phyloP scores from a whole-genome alignment of 169 alveolate species.

The Plasmodium coatneyi region DNA sequence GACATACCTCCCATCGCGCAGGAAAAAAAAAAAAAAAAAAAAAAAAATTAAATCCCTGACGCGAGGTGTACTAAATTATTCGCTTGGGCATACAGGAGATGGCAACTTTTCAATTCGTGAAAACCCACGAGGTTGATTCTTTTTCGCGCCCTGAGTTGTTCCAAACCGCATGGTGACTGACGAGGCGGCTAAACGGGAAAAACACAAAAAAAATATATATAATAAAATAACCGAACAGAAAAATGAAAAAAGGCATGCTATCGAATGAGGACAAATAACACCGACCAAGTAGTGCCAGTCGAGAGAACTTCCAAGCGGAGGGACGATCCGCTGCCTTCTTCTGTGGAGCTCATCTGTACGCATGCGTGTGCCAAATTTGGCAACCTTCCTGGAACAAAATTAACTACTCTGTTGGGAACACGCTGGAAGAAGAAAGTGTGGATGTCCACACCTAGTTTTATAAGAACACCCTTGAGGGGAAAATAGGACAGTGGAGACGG shows the following conservation, averaged over 20 bases:
- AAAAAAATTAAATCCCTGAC: background rate
- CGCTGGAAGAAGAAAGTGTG: background rate
- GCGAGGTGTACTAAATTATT: background rate
- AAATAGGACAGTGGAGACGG: background rate
- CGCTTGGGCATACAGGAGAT: background rate
- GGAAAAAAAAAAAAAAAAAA: background rate
- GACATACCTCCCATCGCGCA: background rate
- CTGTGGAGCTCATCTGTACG: background rate
- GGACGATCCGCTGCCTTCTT: background rate
- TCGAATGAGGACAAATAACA: background rate
- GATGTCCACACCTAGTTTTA: background rate
- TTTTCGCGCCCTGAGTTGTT: background rate
- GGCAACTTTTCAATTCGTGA: background rate
- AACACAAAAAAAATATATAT: background rate
- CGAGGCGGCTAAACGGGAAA: background rate
- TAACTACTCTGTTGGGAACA: background rate
- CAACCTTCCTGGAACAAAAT: background rate
- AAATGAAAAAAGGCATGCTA: background rate
- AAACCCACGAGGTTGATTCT: background rate
- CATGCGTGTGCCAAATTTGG: background rate
- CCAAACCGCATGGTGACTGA: background rate
- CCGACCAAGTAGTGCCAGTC: background rate
- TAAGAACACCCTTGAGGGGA: background rate
- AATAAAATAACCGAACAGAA: background rate
- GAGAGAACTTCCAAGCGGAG: background rate